These are phyloP conservation scores for Penicillium italicum DNA, from an alignment of 2,329 filamentous ascomycete genomes.

Conservation along the genomic window DNA sequence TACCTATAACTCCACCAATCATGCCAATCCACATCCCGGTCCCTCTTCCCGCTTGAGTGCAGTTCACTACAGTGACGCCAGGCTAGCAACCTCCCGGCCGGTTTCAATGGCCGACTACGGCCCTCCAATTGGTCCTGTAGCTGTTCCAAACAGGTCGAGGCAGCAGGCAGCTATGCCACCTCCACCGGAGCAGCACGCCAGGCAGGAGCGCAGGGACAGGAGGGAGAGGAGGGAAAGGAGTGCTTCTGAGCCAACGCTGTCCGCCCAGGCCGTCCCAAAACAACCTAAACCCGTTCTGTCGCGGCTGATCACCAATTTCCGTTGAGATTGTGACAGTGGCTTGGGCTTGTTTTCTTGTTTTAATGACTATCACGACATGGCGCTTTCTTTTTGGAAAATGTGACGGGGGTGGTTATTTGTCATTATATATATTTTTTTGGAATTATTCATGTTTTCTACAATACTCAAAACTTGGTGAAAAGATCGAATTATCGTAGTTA, in stretches of 20 bases:
- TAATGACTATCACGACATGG: conserved; percentile 10
- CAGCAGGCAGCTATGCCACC: conserved; percentile 13
- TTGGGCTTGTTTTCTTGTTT: conserved; percentile 8
- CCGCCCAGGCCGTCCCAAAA: conserved; percentile 14
- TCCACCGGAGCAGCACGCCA: background rate
- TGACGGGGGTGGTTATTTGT: background rate
- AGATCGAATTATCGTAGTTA: too few relatives aligned
- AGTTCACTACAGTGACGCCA: conserved; percentile 19
- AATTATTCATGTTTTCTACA: background rate
- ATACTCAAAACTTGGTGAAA: background rate
- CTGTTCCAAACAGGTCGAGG: background rate
- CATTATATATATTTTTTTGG: background rate
- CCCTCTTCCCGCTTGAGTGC: conserved; percentile 22
- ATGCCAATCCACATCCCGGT: conserved; percentile 5
- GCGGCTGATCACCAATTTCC: conserved; percentile 35
- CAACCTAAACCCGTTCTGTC: conserved; percentile 36
- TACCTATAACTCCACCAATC: conserved; percentile 5
- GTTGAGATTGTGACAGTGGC: conserved; percentile 12
- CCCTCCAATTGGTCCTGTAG: background rate
- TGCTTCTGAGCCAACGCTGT: conserved; percentile 19
- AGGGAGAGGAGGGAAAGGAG: conserved; percentile 20
- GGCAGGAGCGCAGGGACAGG: conserved; percentile 6
- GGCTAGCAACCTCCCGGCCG: conserved; percentile 17
- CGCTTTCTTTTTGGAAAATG: background rate
- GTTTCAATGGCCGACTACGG: conserved; percentile 3